Evolutionary conservation across 176 grass and related monocot genomes (phyloP).

Genomic region (Oryza meyeriana): DNA sequence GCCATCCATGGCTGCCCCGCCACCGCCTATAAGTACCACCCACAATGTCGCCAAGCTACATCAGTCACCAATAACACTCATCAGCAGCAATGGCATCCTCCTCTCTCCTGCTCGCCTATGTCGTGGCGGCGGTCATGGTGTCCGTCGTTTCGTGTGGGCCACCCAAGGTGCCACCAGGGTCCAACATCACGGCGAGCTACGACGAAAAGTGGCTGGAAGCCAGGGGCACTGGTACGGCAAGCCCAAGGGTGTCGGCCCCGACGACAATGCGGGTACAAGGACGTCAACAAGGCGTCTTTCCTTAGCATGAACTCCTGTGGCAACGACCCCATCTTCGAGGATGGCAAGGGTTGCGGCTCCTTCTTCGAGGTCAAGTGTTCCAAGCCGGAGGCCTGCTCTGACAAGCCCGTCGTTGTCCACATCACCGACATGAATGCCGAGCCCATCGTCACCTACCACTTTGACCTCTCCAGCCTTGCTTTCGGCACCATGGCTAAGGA

Average conservation of each 20-base stretch:
- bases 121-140: neutral
- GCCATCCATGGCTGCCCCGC: too few relatives aligned
- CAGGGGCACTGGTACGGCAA: slow-evolving; percentile 67
- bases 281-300: slow-evolving; percentile 49
- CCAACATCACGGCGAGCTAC: slow-evolving; percentile 25
- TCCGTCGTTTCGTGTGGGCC: neutral
- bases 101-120: neutral
- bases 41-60: neutral
- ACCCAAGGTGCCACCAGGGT: slow-evolving; percentile 14
- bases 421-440: slow-evolving; percentile 51
- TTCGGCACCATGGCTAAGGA: slow-evolving; percentile 52
- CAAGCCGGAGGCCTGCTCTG: slow-evolving; percentile 41
- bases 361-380: slow-evolving; percentile 53
- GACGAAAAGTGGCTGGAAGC: slow-evolving; percentile 29
- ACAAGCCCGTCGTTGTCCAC: slow-evolving; percentile 25
- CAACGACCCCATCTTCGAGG: slow-evolving; percentile 51
- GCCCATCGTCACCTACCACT: slow-evolving; percentile 36
- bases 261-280: slow-evolving; percentile 66
- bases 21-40: neutral
- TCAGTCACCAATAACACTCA: too few relatives aligned
- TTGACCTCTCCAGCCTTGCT: slow-evolving; percentile 43
- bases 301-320: slow-evolving; percentile 52
- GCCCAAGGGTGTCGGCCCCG: slow-evolving; percentile 36
- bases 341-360: slow-evolving; percentile 47
- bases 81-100: neutral